Evolutionary conservation across 148 eudicot genomes (phyloP).

Genomic region (Rhododendron henanense): DNA sequence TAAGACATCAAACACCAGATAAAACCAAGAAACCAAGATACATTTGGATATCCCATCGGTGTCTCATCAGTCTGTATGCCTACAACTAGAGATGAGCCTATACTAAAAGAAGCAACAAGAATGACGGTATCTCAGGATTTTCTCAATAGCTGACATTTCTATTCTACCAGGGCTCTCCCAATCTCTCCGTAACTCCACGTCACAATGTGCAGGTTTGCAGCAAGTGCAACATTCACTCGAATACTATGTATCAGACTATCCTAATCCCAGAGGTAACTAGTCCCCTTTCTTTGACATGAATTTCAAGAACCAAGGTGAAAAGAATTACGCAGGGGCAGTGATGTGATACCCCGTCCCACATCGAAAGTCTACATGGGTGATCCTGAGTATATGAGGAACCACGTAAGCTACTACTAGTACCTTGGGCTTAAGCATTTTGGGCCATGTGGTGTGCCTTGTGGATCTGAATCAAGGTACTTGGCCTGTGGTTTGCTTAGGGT

Average conservation of each 20-base stretch:
- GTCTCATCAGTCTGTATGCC: neutral
- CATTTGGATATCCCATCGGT: neutral
- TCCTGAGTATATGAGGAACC: no score
- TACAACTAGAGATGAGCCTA: neutral
- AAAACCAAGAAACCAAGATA: neutral
- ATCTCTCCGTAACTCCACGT: neutral
- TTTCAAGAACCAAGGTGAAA: neutral
- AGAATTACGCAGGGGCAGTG: neutral
- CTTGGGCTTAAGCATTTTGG: no score
- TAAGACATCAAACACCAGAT: neutral
- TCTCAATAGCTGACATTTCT: neutral
- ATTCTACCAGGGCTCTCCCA: neutral
- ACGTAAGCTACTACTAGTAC: no score
- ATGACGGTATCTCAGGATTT: neutral
- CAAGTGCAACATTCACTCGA: neutral
- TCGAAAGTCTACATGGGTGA: no score
- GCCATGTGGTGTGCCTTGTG: no score
- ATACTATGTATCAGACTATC: neutral
- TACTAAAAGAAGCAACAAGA: neutral
- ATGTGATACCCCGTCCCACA: no score
- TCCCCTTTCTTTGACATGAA: conserved; percentile 3
- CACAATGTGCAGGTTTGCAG: neutral
- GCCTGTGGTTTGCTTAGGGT: no score
- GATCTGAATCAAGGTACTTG: no score
- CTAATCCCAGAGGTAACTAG: neutral